Percentiles rank a stretch among this genome's conserved stretches.
Evolutionary conservation across 768 basidiomycete genomes (phyloP).

Genomic region (Lactifluus hygrophoroides): DNA sequence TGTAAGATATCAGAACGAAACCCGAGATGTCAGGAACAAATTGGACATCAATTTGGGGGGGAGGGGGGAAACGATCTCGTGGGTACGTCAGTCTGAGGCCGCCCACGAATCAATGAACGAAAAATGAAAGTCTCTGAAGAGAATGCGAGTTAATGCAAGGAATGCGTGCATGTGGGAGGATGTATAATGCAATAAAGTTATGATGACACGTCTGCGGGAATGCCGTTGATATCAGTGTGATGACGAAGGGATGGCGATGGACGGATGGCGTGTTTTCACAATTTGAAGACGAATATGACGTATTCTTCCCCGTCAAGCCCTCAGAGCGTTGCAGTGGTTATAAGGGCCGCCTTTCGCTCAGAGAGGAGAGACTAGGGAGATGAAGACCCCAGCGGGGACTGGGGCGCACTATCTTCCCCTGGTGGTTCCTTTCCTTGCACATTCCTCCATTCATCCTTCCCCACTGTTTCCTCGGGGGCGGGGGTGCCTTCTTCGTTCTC

Average conservation of each 20-base stretch:
- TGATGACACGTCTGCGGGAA: background rate
- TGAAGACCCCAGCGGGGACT: background rate
- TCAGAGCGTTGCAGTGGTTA: background rate
- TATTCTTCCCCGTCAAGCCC: background rate
- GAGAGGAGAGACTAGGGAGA: background rate
- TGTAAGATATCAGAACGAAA: background rate
- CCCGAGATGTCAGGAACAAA: conserved; percentile 3
- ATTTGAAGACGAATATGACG: background rate
- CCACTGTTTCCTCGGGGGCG: background rate
- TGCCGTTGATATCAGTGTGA: background rate
- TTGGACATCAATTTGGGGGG: background rate
- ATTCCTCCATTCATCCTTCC: background rate
- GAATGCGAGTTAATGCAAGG: background rate
- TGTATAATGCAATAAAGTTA: background rate
- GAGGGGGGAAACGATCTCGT: conserved; percentile 1
- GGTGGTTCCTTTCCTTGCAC: conserved; percentile 4
- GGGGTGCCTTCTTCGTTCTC: conserved; percentile 22
- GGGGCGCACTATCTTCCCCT: background rate
- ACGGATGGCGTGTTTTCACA: background rate
- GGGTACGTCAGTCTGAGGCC: background rate
- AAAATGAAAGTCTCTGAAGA: background rate
- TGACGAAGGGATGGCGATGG: background rate
- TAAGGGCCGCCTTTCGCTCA: background rate
- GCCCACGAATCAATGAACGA: conserved; percentile 3
- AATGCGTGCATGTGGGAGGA: background rate